Evolutionary conservation across 441 rosid genomes (phyloP), one percentile per base, ranked within the genome.

Genomic region (Bruguiera hainesii): DNA sequence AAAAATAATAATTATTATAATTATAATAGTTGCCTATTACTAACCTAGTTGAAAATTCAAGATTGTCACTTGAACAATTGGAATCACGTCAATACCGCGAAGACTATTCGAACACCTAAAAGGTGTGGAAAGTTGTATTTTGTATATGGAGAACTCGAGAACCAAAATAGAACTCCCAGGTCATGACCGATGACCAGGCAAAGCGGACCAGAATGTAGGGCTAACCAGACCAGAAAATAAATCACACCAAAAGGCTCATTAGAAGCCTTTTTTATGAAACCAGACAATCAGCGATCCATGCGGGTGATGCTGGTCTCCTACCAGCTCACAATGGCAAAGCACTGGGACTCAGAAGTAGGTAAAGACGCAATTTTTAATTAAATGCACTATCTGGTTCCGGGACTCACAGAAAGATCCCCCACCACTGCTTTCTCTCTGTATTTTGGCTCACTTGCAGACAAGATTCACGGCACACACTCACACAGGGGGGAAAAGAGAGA

Each of bases 281-380:
- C 68, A 63, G 72, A 73, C 82, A 73, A 76, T 60, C 65, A 50
- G 55, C 63, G 64, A 51, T 26, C 18, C 71, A 65, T 72, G 74
- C 65, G 70, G 67, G 64, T 66, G 29, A 48, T 28, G 70, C 67
- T 73, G 74, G 66, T 72, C 78, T 75, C 75, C 74, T 68, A 69
- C 66, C 70, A 37, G 61, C 67, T 77, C 71, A 68, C 73, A 52
- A 29, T 60, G 9, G 30, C 75, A 59, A 56, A 55, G 65, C 70
- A 67, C 68, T 49, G 46, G 48, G 46, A 26, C 75, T 30, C 9
- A 25, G 61, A 71, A 59, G 70, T 37, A 21, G 75, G 76, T 60
- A 56, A 68, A 66, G 69, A 60, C 26, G 30, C 64, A 60, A 60
- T 53, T 75, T 56, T 55, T 23, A 55, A 55, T 23, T 55, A 23